Base-by-base conservation (phyloP, 129 eudicot species). In the Calendula officinalis region DNA sequence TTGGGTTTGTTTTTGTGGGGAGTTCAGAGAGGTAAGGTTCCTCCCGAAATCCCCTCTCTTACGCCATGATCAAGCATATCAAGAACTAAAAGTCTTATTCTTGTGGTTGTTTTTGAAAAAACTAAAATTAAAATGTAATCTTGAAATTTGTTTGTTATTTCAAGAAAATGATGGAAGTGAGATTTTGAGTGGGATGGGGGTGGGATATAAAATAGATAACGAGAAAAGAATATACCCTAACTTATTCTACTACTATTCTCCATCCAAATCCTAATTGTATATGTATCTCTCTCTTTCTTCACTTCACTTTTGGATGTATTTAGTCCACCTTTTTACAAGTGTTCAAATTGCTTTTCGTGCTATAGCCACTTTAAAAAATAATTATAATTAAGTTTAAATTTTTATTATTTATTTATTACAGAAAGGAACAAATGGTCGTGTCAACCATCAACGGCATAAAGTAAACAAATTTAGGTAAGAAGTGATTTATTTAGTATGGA, bases 21-120 rank as follows among this genome's bases (percentile, higher is more conserved):
- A 67, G 80, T 72, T 82, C 22, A 88, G 89, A 88, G 96, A 88
- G 94, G 96, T 67, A 66, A 80, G 33, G 45, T 53, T 57, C 82
- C 89, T 75, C 92, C 62, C 94, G 80, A 72, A 80, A 80, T 69
- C 85, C 87, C 82, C 75, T 60, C 69, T 56, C 4, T 82, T 73
- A 80, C 56, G 45, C 80, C 96, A 82, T 88, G 54, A 45, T 70
- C 70, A 16, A 76, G 64, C 96, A 88, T 85, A 66, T 78, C 84
- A 74, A 14, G 54, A 35, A 13, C 45, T 14, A 41, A 5, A 6
- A 53, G 17, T 36, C 44, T 9, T 3, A 6, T 43, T 55, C 4
- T 12, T 44, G 47, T 30, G 7, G 11, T 47, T 32, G 13, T 40
- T 44, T 17, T 37, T 2, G 1, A n/a, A 48, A n/a, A 69, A 33